A percentile compares a stretch with the other conserved stretches of the same genome.
Conservation (phyloP, 2,329 filamentous ascomycete species). For the Apiospora phragmitis region DNA sequence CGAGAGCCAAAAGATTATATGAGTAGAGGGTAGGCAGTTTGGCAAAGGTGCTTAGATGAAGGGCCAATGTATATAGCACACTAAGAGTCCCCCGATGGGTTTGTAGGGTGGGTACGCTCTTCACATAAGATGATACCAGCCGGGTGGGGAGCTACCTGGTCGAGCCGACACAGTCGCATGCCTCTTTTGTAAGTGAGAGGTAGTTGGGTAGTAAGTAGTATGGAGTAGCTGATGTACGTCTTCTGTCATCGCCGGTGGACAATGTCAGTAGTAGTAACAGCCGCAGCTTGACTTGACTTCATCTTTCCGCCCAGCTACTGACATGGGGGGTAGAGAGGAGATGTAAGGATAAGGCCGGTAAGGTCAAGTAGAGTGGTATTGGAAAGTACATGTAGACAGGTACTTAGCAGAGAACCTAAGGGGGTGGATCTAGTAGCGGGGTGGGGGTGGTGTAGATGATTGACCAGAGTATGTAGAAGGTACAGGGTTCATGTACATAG, state of each 20-base stretch:
- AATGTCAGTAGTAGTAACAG: background rate
- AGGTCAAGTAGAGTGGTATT: background rate
- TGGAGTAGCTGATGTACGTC: background rate
- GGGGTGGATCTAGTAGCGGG: background rate
- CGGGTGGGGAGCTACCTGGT: slow-evolving; percentile 1
- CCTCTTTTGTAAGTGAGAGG: background rate
- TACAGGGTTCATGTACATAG: slow-evolving; percentile 1
- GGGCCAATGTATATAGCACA: slow-evolving; percentile 8
- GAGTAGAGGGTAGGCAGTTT: slow-evolving; percentile 3
- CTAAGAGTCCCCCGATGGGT: background rate
- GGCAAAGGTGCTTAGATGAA: slow-evolving; percentile 8
- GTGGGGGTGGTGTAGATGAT: background rate
- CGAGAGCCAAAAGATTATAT: slow-evolving; percentile 6
- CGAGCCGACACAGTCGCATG: background rate
- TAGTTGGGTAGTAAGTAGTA: slow-evolving; percentile 2
- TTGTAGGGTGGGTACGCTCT: slow-evolving; percentile 4
- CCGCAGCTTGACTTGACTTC: background rate
- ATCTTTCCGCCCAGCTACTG: slow-evolving; percentile 1
- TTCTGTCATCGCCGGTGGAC: background rate
- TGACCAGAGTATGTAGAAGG: background rate
- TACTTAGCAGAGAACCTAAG: background rate
- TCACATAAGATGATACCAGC: slow-evolving; percentile 8
- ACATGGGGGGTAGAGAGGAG: background rate
- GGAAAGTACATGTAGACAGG: slow-evolving; percentile 1
- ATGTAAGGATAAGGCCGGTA: slow-evolving; percentile 4